These are phyloP conservation scores for Talaromyces islandicus DNA, from an alignment of 2,329 filamentous ascomycete genomes.

Conservation along the genomic window DNA sequence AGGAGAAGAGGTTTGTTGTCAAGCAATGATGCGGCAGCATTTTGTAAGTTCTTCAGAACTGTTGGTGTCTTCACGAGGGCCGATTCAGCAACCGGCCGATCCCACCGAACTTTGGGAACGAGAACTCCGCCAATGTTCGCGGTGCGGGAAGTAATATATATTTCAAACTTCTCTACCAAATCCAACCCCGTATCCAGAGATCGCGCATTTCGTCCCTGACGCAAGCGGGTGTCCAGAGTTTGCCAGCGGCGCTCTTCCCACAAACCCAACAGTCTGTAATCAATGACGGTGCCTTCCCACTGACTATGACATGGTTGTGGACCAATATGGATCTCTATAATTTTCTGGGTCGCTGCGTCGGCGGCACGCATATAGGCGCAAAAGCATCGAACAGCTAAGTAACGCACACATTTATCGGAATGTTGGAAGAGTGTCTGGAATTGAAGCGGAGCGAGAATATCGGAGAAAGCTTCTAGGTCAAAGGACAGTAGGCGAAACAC, in stretches of 20 bases:
- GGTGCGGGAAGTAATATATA: slow-evolving; percentile 53
- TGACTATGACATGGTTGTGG: slow-evolving; percentile 58
- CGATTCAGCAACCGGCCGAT: slow-evolving; percentile 43
- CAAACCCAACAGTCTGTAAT: slow-evolving; percentile 67
- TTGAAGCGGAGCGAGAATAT: slow-evolving; percentile 58
- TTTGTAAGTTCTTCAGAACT: slow-evolving; percentile 64
- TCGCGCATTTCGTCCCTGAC: slow-evolving; percentile 15
- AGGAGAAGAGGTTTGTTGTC: slow-evolving; percentile 68
- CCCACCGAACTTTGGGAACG: slow-evolving; percentile 54
- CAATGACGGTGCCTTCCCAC: slow-evolving; percentile 70
- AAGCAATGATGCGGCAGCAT: slow-evolving; percentile 63
- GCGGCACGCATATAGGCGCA: slow-evolving; percentile 73
- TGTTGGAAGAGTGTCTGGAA: slow-evolving; percentile 64
- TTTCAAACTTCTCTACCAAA: slow-evolving; percentile 23
- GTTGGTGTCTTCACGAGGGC: slow-evolving; percentile 65
- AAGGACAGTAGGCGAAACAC: slow-evolving; percentile 75
- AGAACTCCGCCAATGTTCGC: slow-evolving; percentile 61
- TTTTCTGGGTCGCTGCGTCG: slow-evolving; percentile 68
- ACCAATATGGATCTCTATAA: slow-evolving; percentile 62
- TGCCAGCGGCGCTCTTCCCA: slow-evolving; percentile 58
- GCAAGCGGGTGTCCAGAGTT: slow-evolving; percentile 23
- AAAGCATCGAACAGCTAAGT: slow-evolving; percentile 75
- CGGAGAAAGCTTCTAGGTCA: slow-evolving; percentile 62
- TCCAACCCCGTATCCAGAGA: slow-evolving; percentile 16
- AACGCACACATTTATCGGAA: slow-evolving; percentile 58